Evolutionary conservation across 2,329 filamentous ascomycete species (phyloP).

Genomic region (Talaromyces verruculosus): DNA sequence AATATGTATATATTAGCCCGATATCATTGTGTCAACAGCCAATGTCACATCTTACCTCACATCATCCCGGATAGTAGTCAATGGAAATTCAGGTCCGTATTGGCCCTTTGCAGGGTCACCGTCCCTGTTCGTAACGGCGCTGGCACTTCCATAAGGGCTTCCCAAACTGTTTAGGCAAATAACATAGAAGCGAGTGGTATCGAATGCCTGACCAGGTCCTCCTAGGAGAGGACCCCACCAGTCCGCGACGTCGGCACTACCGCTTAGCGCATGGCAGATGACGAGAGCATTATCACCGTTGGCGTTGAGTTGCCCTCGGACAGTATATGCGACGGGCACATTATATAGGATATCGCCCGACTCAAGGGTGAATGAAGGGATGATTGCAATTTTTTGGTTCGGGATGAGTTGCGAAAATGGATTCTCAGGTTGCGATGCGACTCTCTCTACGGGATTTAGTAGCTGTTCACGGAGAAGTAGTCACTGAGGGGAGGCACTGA

Average conservation of each 20-base stretch:
- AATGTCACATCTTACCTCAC: slow-evolving; percentile 68
- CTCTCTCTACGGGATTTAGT: slow-evolving; percentile 58
- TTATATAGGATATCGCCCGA: slow-evolving; percentile 82
- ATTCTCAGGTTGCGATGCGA: slow-evolving; percentile 76
- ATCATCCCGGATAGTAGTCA: slow-evolving; percentile 94
- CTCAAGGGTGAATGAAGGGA: slow-evolving; percentile 89
- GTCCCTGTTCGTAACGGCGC: slow-evolving; percentile 72
- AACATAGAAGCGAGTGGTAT: slow-evolving; percentile 55
- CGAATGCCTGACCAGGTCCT: slow-evolving; percentile 54
- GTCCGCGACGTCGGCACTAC: slow-evolving; percentile 56
- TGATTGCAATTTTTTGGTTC: slow-evolving; percentile 80
- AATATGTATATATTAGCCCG: not conserved
- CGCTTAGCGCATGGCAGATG: slow-evolving; percentile 57
- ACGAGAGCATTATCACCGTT: slow-evolving; percentile 63
- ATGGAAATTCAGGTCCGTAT: slow-evolving; percentile 93
- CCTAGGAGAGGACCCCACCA: slow-evolving; percentile 59
- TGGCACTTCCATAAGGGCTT: slow-evolving; percentile 57
- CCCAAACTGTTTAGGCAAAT: slow-evolving; percentile 57
- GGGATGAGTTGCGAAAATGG: slow-evolving; percentile 83
- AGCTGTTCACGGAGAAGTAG: slow-evolving; percentile 33
- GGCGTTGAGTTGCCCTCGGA: slow-evolving; percentile 58
- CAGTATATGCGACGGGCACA: slow-evolving; percentile 66
- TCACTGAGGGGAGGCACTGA: slow-evolving; percentile 14
- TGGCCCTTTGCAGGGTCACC: slow-evolving; percentile 70
- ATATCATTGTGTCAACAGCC: not conserved